Evolutionary conservation across 306 rosid genomes (phyloP), one percentile per base, ranked within the genome.

Genomic region (Trichosanthes truncata): DNA sequence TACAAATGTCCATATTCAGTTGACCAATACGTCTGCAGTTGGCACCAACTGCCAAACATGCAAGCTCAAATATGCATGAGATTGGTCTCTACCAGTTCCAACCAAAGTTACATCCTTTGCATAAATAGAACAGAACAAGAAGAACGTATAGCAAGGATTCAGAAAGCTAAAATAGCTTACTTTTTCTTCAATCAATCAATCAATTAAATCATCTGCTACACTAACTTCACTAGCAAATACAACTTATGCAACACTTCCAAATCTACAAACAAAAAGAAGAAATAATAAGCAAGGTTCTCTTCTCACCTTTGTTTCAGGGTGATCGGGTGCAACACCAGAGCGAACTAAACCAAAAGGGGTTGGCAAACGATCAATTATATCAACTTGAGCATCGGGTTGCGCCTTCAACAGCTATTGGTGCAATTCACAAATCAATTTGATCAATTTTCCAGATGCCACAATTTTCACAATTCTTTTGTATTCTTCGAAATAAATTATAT

Each of bases 291-390:
- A 31, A 66, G 43, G 11, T n/a, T 43, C 2, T 18, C 69, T 18
- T 57, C 56, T 35, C 56, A 95, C 97, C 97, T 95, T 95, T 13
- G 97, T 95, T 88, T 95, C 99, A 43, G 97, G 99, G 80, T 95
- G 97, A 88, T 95, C 97, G 18, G 97, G 99, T 10, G 99, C 99
- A 53, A 93, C 97, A 79, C 97, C 97, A 1, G 93, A 93, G 66
- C 96, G 92, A 36, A 95, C 97, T 80, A 95, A 86, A 14, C 97
- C 96, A 1, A 95, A 95, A 59, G 99, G 99, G 9, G 93, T 89
- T 1, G 92, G 99, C 86, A 95, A 84, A 33, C 97, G 89, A 78
- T 95, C 99, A 73, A 93, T 85, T 83, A 93, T 90, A 79, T 95
- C 97, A 83, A 95, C 91, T 61, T 86, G 84, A 15, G 93, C 93